phyloP scores from a whole-genome alignment of 352 stramenopile genomes.

The Phytopythium chamaehyphon region DNA sequence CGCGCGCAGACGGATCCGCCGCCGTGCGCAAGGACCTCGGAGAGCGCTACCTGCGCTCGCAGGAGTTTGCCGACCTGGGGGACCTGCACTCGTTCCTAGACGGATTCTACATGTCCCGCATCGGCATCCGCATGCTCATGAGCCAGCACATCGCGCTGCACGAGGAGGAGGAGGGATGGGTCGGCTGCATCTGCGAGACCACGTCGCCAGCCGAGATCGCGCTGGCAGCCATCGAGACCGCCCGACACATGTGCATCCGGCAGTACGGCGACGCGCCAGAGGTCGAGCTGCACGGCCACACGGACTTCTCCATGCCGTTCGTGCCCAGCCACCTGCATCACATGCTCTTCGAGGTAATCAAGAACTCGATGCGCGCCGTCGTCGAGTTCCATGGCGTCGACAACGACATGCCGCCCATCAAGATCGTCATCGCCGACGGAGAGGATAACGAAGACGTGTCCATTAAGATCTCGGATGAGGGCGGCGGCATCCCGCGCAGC shows the following conservation, averaged over 20 bases:
- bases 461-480: slow-evolving; percentile 99
- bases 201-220: slow-evolving; percentile 97
- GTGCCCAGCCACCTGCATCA: slow-evolving; percentile 95
- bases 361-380: slow-evolving; percentile 99
- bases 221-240: slow-evolving; percentile 96
- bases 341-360: slow-evolving; percentile 99
- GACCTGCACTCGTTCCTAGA: slow-evolving; percentile 98
- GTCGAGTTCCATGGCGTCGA: slow-evolving; percentile 97
- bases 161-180: slow-evolving; percentile 84
- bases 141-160: slow-evolving; percentile 98
- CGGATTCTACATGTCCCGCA: slow-evolving; percentile 99
- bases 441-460: slow-evolving; percentile 99
- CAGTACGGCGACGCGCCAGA: slow-evolving; percentile 99
- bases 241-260: slow-evolving; percentile 97
- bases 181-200: slow-evolving; percentile 94
- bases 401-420: slow-evolving; percentile 97
- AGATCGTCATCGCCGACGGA: slow-evolving; percentile 99
- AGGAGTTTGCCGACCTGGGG: slow-evolving; percentile 88
- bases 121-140: slow-evolving; percentile 99
- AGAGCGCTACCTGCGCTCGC: slow-evolving; percentile 64
- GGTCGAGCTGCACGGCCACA: slow-evolving; percentile 96
- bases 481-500: slow-evolving; percentile 97
- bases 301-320: slow-evolving; percentile 99
- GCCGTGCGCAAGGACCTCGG: slow-evolving; percentile 48
- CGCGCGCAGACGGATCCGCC: slow-evolving; percentile 19